Base-by-base conservation (phyloP, 2,329 filamentous ascomycete species). In the Cladorrhinum sp. region DNA sequence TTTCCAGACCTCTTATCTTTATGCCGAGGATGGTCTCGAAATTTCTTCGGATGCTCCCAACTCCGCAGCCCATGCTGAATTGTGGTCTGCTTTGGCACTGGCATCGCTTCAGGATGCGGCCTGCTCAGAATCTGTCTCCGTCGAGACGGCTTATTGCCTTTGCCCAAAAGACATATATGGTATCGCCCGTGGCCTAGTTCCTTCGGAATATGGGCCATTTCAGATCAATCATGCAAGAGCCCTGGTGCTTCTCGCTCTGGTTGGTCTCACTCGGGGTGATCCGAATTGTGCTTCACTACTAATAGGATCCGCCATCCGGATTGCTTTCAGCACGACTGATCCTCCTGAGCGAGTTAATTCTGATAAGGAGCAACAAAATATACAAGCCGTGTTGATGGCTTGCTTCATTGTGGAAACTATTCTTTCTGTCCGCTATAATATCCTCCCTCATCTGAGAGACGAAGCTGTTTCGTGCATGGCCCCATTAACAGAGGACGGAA, bases 361-460 rank as follows among this genome's bases (percentile, higher is more conserved):
- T n/a, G 55, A 58, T 9, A 59, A 55, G 27, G 32, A 61, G 20
- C 50, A 38, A n/a, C 58, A 58, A 45, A 60, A 53, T n/a, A 57
- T 64, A 27, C 48, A 59, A 1, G 12, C 71, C 61, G 66, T 71
- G 55, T 63, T 73, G 50, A 78, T 85, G 22, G 85, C 83, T 3
- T 88, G 86, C 62, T 85, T 86, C 60, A 75, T 88, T 4, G 71
- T 91, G 1, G 87, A 90, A 56, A 84, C 81, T 13, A 71, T 87
- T 22, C 70, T 86, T 13, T 81, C 82, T 8, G 70, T 82, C 18
- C 76, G 81, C 8, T 74, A 85, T 2, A 74, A 78, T n/a, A 77
- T 77, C 32, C 73, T 76, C 9, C 77, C 82, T 1, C 81, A 83
- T 68, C 76, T 87, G 6, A 74, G 74, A 58, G 69, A 73, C 9